Base-by-base conservation (phyloP, 2,329 filamentous ascomycete species). In the Botrytis fragariae region DNA sequence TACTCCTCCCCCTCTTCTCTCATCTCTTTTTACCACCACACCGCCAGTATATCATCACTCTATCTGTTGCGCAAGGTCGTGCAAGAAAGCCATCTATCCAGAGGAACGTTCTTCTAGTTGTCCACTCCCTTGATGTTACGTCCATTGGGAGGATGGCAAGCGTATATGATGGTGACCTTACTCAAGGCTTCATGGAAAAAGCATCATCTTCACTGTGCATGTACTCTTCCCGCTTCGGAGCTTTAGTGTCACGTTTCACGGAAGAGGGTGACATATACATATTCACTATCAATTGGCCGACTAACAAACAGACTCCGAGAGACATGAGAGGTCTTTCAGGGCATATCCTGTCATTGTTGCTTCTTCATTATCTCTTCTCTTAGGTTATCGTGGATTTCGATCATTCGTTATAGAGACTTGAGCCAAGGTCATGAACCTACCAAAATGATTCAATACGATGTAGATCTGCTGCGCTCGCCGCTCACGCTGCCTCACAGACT, bases 371-470 rank as follows among this genome's bases (percentile, higher is more conserved):
- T 54, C 45, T 45, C 60, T 51, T 67, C 37, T 71, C 44, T 65
- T 62, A 54, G 39, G 69, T 54, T 65, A 54, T 71, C 69, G 69
- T 71, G 69, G 60, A 65, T 65, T 71, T 57, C 59, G n/a, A 57
- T 71, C 69, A 71, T 65, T 65, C 37, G 69, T 65, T 71, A n/a
- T 20, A 57, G 45, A 54, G 54, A 54, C 35, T 42, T 44, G 45
- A 51, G 69, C 60, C 69, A 71, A 71, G 69, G 69, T 54, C 59
- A 65, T 71, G 37, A 51, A 71, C 32, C 60, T 65, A 63, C 32
- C 60, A 65, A 48, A 71, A 51, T 65, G 59, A 65, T 65, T 57
- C 59, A 65, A 42, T 71, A 54, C 60, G 37, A 54, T 63, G 69
- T 54, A 35, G 60, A 71, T 64, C 69, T 64, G 48, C 29, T 65